Conservation (phyloP, 352 stramenopile species). For the Nothophytophthora sp. region DNA sequence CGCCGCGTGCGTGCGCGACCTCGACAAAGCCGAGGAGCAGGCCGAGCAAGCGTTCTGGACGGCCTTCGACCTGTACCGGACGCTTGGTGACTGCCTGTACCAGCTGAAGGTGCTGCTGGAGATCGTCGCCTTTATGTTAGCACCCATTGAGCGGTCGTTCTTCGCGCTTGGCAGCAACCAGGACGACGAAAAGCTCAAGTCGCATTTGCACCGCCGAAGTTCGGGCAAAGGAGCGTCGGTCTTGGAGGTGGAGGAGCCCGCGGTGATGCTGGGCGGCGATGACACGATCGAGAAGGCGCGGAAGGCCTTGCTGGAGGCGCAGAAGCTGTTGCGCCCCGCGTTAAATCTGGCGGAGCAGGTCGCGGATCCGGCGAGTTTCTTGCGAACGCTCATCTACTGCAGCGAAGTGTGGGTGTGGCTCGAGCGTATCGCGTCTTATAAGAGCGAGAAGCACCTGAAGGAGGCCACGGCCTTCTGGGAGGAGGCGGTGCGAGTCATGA, state of each 20-base stretch:
- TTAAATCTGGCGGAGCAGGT: slow-evolving; percentile 71
- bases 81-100: slow-evolving; percentile 69
- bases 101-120: slow-evolving; percentile 79
- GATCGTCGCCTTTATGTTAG: slow-evolving; percentile 63
- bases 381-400: slow-evolving; percentile 61
- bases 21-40: slow-evolving; percentile 52
- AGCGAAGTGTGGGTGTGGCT: slow-evolving; percentile 82
- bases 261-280: slow-evolving; percentile 24
- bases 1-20: slow-evolving; percentile 35
- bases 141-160: slow-evolving; percentile 69
- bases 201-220: slow-evolving; percentile 29
- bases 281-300: slow-evolving; percentile 64
- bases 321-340: slow-evolving; percentile 68
- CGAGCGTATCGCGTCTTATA: slow-evolving; percentile 74
- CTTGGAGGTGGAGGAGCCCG: slow-evolving; percentile 20
- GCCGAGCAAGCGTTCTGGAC: slow-evolving; percentile 59
- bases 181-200: slow-evolving; percentile 69
- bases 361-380: slow-evolving; percentile 52
- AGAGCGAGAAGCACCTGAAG: slow-evolving; percentile 76
- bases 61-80: slow-evolving; percentile 69
- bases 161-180: slow-evolving; percentile 68
- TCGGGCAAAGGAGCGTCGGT: slow-evolving; percentile 24
- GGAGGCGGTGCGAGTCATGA: slow-evolving; percentile 71
- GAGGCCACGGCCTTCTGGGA: slow-evolving; percentile 81
- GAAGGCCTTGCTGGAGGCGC: slow-evolving; percentile 57